Evolutionary conservation across 1,284 basidiomycete species (phyloP), one percentile per base, ranked within the genome.

Genomic region (Ceratorhiza oryzae-sativae): DNA sequence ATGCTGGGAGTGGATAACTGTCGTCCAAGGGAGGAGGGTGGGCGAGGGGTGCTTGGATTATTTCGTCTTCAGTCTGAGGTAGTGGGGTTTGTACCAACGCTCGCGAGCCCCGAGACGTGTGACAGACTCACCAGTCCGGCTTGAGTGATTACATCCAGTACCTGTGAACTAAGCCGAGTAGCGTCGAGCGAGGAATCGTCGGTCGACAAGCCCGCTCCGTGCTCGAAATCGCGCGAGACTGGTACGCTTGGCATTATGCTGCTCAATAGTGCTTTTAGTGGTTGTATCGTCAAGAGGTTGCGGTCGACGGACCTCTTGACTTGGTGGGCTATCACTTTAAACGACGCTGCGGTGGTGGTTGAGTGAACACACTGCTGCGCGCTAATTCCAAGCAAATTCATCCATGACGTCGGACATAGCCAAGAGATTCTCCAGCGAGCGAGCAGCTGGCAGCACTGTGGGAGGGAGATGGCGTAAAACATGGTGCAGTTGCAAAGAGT

Each of bases 1-100:
- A 72, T n/a, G 60, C 71, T 48, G 71, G 49, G 42, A 72, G 56
- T n/a, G 71, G 71, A 32, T 72, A 61, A 3, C 42, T 53, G 30
- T 72, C 71, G 61, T 72, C 71, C 23, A 68, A 49, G 20, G 20
- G 12, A n/a, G 49, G 63, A 18, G 63, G 63, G 20, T 56, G 63
- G 12, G 63, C 49, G 18, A 55, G 34, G 3, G 63, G 63, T 4
- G 42, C 25, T 23, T 41, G 49, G n/a, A 68, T 23, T 27, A 68
- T 20, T 9, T 39, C 51, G 9, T 68, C 63, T n/a, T 49, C 3
- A 23, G 63, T 68, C 63, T 68, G 53, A 68, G 56, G 45, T 39
- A 56, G 34, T 13, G 18, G 13, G 25, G 23, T 51, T n/a, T 5
- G 36, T 12, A 27, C 5, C 49, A 30, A 13, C 18, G 32, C 10